Percentiles rank a stretch among this genome's conserved stretches.
Conservation (phyloP, 352 stramenopile species). For the Phytophthora tubulina region DNA sequence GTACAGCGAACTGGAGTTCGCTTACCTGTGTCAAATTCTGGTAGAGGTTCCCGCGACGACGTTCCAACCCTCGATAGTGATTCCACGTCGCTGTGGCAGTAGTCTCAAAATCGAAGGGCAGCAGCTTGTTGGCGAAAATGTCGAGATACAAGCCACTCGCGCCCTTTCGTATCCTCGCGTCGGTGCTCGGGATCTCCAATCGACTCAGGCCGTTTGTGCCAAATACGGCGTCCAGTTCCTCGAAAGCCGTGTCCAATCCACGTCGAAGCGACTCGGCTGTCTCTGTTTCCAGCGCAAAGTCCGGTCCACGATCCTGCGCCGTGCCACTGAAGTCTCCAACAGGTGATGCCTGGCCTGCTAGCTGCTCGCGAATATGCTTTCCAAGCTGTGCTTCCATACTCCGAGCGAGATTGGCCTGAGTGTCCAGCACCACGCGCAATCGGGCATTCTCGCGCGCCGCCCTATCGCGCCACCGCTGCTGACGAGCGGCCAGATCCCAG, state of each 20-base stretch:
- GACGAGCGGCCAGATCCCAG: constrained; percentile 36
- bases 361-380: constrained; percentile 28
- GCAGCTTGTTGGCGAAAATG: constrained; percentile 47
- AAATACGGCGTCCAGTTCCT: constrained; percentile 46
- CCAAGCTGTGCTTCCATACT: constrained; percentile 40
- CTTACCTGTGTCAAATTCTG: constrained; percentile 34
- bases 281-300: constrained; percentile 38
- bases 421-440: constrained; percentile 42
- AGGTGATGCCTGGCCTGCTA: constrained; percentile 11
- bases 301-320: constrained; percentile 15
- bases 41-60: constrained; percentile 27
- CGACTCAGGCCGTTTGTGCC: constrained; percentile 30
- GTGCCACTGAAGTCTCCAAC: constrained; percentile 2
- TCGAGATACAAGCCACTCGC: constrained; percentile 49
- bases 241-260: constrained; percentile 43
- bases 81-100: constrained; percentile 49
- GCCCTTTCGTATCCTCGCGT: constrained; percentile 42
- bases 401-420: constrained; percentile 41
- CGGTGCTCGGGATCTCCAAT: constrained; percentile 28
- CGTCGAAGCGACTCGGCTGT: constrained; percentile 39
- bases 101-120: constrained; percentile 51
- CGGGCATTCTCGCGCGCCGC: constrained; percentile 41
- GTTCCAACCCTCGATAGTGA: constrained; percentile 47
- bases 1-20: neutral
- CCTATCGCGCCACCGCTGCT: constrained; percentile 36